These are phyloP conservation scores for Hypoxylon crocopeplum DNA, from an alignment of 495 filamentous ascomycete genomes.

Conservation along the genomic window DNA sequence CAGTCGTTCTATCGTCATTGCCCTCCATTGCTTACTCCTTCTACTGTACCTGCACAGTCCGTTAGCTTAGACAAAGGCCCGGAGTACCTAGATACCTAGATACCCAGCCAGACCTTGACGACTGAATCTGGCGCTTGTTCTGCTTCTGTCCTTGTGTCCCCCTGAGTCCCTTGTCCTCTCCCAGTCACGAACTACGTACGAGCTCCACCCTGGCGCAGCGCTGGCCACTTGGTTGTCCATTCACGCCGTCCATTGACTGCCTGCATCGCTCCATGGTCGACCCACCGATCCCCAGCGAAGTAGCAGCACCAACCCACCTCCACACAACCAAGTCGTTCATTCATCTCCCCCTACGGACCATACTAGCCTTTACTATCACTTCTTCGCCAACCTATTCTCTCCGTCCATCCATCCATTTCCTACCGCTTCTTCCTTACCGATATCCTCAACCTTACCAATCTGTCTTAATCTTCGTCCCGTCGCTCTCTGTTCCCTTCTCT, in stretches of 20 bases:
- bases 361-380: constrained; percentile 30
- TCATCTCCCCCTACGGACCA: constrained; percentile 32
- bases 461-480: constrained; percentile 41
- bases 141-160: constrained; percentile 7
- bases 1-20: constrained; percentile 29
- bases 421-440: constrained; percentile 41
- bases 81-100: too few species aligned
- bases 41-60: constrained; percentile 15
- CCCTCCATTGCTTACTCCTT: constrained; percentile 31
- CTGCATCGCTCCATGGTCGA: constrained; percentile 45
- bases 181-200: constrained; percentile 10
- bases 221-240: constrained; percentile 8
- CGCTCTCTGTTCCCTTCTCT: constrained; percentile 44
- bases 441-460: constrained; percentile 43
- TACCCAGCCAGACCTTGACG: too few species aligned
- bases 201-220: constrained; percentile 26
- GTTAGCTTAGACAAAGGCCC: too few species aligned
- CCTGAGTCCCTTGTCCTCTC: constrained; percentile 40
- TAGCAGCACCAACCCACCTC: constrained; percentile 35
- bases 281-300: constrained; percentile 39
- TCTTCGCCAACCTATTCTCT: constrained; percentile 34
- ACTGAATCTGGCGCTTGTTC: constrained; percentile 1
- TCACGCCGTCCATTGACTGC: constrained; percentile 37
- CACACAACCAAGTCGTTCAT: constrained; percentile 24
- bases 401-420: constrained; percentile 44